Conservation (phyloP, 2,329 filamentous ascomycete species). For the Sporothrix brunneoviolacea region DNA sequence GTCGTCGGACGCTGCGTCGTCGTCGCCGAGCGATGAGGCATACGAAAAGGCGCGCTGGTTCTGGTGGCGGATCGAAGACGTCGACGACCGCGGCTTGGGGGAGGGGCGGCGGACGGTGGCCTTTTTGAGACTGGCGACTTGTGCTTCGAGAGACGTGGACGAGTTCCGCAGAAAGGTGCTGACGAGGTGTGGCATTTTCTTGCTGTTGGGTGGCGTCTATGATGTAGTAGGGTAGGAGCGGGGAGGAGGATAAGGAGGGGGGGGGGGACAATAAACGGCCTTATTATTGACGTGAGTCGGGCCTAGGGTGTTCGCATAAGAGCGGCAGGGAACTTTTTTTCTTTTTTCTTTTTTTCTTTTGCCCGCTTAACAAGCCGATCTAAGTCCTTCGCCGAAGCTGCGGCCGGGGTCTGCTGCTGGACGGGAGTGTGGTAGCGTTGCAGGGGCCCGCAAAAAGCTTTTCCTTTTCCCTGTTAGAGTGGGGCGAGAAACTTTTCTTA, state of each 20-base stretch:
- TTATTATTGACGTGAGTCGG: not conserved
- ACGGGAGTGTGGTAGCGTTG: not conserved
- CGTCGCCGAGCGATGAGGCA: constrained; percentile 31
- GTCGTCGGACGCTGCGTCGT: constrained; percentile 18
- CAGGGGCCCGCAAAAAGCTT: too few species aligned
- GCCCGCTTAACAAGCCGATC: not conserved
- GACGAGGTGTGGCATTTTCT: constrained; percentile 51
- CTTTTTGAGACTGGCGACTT: constrained; percentile 44
- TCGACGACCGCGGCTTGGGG: constrained; percentile 16
- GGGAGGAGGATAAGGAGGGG: not conserved
- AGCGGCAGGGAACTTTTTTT: too few species aligned
- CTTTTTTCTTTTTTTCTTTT: not conserved
- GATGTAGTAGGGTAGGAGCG: constrained; percentile 3
- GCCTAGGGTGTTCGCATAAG: too few species aligned
- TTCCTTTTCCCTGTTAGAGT: not conserved
- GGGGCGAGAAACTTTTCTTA: constrained; percentile 5
- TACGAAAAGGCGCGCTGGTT: constrained; percentile 31
- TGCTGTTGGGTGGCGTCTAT: not conserved
- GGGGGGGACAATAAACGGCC: not conserved
- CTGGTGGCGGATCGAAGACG: constrained; percentile 22
- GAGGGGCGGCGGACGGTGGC: constrained; percentile 28
- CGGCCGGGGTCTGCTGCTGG: too few species aligned
- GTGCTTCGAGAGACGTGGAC: constrained; percentile 39
- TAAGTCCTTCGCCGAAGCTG: too few species aligned
- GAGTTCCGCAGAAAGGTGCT: constrained; percentile 51